Conservation (phyloP, 306 rosid genomes). For the Prunus padus region DNA sequence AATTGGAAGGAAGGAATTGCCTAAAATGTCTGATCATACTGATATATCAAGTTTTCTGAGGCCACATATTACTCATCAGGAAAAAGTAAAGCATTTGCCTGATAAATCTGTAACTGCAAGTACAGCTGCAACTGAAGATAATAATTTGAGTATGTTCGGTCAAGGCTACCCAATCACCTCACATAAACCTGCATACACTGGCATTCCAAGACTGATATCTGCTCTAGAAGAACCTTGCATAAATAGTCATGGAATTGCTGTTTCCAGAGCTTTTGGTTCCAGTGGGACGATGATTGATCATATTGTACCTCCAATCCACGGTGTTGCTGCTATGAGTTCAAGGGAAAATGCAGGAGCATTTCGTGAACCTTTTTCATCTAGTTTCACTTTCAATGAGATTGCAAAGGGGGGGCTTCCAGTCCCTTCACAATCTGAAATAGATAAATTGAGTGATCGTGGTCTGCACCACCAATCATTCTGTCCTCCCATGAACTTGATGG, state of each 20-base stretch:
- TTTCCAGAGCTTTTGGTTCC: conserved; percentile 46
- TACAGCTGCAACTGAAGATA: conserved; percentile 34
- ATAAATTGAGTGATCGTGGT: conserved; percentile 30
- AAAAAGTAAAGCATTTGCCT: conserved; percentile 33
- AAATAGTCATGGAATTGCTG: conserved; percentile 37
- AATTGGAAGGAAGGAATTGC: conserved; percentile 49
- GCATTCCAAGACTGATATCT: conserved; percentile 41
- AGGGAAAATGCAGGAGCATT: conserved; percentile 37
- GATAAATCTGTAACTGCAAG: conserved; percentile 40
- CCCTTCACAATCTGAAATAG: conserved; percentile 41
- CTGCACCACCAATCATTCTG: conserved; percentile 35
- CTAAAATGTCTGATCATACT: conserved; percentile 38
- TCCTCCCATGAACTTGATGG: conserved; percentile 45
- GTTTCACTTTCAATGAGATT: conserved; percentile 43
- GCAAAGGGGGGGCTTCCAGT: conserved; percentile 42
- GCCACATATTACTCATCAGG: conserved; percentile 39
- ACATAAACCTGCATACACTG: conserved; percentile 39
- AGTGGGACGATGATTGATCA: conserved; percentile 46
- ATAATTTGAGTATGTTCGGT: conserved; percentile 34
- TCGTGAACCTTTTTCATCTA: conserved; percentile 47
- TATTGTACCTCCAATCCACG: conserved; percentile 38
- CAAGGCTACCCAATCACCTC: conserved; percentile 37
- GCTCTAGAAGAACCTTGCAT: conserved; percentile 36
- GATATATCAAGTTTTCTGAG: conserved; percentile 38
- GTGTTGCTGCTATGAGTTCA: conserved; percentile 41